Evolutionary conservation across 139 green algal species (phyloP).

Genomic region (Mychonastes homosphaera): DNA sequence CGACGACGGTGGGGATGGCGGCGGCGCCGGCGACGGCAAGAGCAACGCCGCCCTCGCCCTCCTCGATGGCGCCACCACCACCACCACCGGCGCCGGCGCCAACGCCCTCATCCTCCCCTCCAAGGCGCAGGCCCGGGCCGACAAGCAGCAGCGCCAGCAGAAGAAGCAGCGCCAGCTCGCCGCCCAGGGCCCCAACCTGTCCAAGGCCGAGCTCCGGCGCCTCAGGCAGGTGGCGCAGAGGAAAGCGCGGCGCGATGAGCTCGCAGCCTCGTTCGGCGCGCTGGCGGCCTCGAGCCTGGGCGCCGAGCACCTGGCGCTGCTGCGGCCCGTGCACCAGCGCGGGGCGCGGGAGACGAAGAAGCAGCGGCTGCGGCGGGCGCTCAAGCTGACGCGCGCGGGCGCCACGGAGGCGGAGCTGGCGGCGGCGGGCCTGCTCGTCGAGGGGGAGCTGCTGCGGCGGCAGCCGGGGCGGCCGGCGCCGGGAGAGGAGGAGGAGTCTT

Average conservation of each 20-base stretch:
- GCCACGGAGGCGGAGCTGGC: conserved; percentile 17
- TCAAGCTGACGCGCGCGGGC: conserved; percentile 51
- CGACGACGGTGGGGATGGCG: too few relatives aligned
- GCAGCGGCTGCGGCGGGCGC: conserved; percentile 46
- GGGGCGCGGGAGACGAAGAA: conserved; percentile 61
- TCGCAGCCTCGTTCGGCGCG: conserved; percentile 15
- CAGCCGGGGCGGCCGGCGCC: neutral
- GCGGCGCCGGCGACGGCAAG: too few relatives aligned
- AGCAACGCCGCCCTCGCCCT: neutral
- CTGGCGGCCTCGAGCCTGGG: conserved; percentile 15
- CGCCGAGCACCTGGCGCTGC: conserved; percentile 20
- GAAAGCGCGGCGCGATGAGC: conserved; percentile 41
- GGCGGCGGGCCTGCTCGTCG: neutral
- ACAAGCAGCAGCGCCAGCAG: neutral
- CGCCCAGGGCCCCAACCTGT: too few relatives aligned
- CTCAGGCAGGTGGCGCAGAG: conserved; percentile 54
- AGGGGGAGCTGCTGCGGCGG: conserved; percentile 5
- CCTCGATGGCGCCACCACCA: neutral
- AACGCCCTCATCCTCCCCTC: conserved; percentile 34
- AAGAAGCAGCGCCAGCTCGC: conserved; percentile 18
- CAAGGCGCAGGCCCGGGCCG: neutral
- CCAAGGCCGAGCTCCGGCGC: conserved; percentile 65
- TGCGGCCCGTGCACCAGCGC: conserved; percentile 43
- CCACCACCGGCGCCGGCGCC: conserved; percentile 2
- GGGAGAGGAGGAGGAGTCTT: neutral